A percentile compares a stretch with the other conserved stretches of the same genome.
Conservation (phyloP, 2,329 filamentous ascomycete genomes). For the Cercospora sp. region DNA sequence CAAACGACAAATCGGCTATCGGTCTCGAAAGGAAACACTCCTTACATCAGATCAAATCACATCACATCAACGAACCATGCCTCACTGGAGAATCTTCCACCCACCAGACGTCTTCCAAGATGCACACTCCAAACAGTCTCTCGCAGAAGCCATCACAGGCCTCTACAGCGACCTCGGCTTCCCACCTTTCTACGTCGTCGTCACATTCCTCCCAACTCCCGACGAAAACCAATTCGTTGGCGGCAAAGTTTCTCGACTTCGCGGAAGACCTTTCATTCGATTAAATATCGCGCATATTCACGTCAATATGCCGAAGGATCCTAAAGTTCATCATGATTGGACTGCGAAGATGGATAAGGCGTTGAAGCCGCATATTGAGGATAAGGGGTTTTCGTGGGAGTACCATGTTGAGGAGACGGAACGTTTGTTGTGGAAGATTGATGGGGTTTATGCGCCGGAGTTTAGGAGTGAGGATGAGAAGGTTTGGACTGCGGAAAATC, state of each 20-base stretch:
- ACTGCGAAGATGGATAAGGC: slow-evolving; percentile 36
- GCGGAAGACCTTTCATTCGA: slow-evolving; percentile 41
- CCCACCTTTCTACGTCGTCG: slow-evolving; percentile 50
- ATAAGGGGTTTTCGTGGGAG: slow-evolving; percentile 50
- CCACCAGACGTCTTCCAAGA: slow-evolving; percentile 40
- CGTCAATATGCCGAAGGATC: slow-evolving; percentile 27
- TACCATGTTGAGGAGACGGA: slow-evolving; percentile 46
- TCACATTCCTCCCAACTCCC: slow-evolving; percentile 43
- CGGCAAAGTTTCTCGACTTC: slow-evolving; percentile 30
- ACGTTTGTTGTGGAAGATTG: slow-evolving; percentile 47
- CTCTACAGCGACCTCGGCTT: slow-evolving; percentile 43
- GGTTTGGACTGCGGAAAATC: slow-evolving; percentile 27
- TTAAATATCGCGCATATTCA: slow-evolving; percentile 42
- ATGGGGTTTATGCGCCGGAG: slow-evolving; percentile 45
- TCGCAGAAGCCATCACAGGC: slow-evolving; percentile 44
- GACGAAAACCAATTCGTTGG: slow-evolving; percentile 38
- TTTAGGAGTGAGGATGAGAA: slow-evolving; percentile 39
- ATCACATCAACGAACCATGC: slow-evolving; percentile 37
- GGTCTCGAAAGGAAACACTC: background rate
- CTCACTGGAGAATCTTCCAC: slow-evolving; percentile 48
- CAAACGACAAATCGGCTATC: background rate
- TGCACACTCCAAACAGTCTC: slow-evolving; percentile 33
- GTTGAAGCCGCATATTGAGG: slow-evolving; percentile 45
- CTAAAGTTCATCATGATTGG: slow-evolving; percentile 25
- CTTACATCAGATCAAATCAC: background rate